Conservation (phyloP, 2,329 filamentous ascomycete genomes). For the Furcasterigmium sp. region DNA sequence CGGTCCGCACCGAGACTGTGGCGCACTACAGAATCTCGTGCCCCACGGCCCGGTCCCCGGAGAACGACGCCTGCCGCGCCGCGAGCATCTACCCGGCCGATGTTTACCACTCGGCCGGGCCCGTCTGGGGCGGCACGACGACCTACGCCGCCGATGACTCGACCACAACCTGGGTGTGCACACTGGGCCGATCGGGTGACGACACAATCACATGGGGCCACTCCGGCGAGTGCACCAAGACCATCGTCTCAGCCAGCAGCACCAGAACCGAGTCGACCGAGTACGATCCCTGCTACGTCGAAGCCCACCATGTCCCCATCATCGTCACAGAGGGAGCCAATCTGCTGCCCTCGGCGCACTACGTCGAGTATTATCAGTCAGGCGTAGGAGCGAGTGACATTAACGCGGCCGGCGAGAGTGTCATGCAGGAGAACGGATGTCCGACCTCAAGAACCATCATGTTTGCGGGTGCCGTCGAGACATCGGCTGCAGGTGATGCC, state of each 20-base stretch:
- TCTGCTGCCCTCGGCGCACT: not conserved
- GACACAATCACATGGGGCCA: not conserved
- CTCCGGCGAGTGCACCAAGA: slow-evolving; percentile 5
- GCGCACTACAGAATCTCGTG: slow-evolving; percentile 7
- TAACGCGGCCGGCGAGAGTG: too few relatives aligned
- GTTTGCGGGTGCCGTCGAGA: too few relatives aligned
- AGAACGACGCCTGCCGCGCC: slow-evolving; percentile 12
- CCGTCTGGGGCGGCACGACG: slow-evolving; percentile 12
- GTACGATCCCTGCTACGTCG: slow-evolving; percentile 7
- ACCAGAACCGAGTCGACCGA: slow-evolving; percentile 1
- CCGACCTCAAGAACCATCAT: too few relatives aligned
- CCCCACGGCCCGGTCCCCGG: slow-evolving; percentile 7
- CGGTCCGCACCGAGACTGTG: too few relatives aligned
- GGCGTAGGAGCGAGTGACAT: too few relatives aligned
- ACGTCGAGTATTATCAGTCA: too few relatives aligned
- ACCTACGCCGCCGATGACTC: slow-evolving; percentile 10
- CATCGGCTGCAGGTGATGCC: too few relatives aligned
- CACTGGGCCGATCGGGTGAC: slow-evolving; percentile 3
- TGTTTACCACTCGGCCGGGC: slow-evolving; percentile 11
- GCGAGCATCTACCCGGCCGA: slow-evolving; percentile 12
- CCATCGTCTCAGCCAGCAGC: slow-evolving; percentile 3
- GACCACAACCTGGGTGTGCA: slow-evolving; percentile 11
- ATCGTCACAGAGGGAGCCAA: slow-evolving; percentile 9
- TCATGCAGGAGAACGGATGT: too few relatives aligned
- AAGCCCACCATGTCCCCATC: slow-evolving; percentile 8